Conservation (phyloP, 371 early-diverging fungal species). For the Mucor velutinosus region DNA sequence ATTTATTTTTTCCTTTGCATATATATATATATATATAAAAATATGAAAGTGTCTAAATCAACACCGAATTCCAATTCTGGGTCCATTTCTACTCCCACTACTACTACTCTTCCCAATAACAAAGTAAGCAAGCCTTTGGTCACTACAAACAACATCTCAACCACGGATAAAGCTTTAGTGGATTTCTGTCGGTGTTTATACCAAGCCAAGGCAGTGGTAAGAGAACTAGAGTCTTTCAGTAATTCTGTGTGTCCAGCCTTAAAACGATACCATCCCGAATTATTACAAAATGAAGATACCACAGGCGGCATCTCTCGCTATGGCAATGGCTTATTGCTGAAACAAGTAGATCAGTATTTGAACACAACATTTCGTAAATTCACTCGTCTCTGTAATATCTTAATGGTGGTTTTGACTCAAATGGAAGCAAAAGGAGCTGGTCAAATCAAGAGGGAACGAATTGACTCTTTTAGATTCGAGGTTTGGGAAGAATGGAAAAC, state of each 20-base stretch:
- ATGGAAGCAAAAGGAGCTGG: constrained; percentile 27
- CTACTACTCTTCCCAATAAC: not conserved
- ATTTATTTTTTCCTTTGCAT: not conserved
- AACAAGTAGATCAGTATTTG: constrained; percentile 40
- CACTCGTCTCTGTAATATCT: constrained; percentile 37
- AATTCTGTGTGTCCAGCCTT: constrained; percentile 33
- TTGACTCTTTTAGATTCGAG: constrained; percentile 42
- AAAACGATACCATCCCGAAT: constrained; percentile 16
- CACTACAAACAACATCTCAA: not conserved
- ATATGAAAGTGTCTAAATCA: not conserved
- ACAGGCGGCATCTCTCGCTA: constrained; percentile 20
- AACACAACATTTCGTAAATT: constrained; percentile 44
- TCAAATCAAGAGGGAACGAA: constrained; percentile 32
- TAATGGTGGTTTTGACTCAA: constrained; percentile 36
- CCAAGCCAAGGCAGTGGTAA: constrained; percentile 49
- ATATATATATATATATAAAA: not conserved
- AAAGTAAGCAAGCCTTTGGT: not conserved
- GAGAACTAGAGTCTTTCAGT: constrained; percentile 40
- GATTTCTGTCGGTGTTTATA: constrained; percentile 50
- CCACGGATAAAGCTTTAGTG: constrained; percentile 31
- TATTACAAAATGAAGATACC: constrained; percentile 3
- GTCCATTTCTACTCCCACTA: not conserved
- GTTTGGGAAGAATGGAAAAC: constrained; percentile 39
- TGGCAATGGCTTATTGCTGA: constrained; percentile 19
- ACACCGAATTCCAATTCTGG: not conserved